Evolutionary conservation across 2,329 filamentous ascomycete genomes (phyloP), one percentile per base, ranked within the genome.

Genomic region (Aspergillus sojae): DNA sequence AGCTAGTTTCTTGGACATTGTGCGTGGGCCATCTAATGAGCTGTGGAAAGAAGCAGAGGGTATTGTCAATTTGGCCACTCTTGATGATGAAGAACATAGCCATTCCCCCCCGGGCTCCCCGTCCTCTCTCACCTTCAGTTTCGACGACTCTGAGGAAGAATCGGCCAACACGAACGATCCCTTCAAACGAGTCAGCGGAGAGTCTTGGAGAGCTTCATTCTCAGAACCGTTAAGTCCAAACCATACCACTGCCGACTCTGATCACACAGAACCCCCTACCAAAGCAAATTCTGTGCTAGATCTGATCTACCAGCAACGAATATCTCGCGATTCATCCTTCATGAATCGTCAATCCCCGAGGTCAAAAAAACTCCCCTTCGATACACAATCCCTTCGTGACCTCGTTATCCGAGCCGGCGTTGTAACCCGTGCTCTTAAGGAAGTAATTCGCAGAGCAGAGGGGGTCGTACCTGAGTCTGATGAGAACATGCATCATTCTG

Each of bases 41-140:
- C 79, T 87, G 36, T 90, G 87, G 87, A 84, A 85, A 70, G 87
- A 89, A 74, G 87, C 89, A 21, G 87, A 89, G 70, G 86, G 85
- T 14, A 90, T 90, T 77, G 88, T 90, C 62, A 87, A 89, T 67
- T 79, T 90, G 57, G 88, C 88, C 34, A 88, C 88, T 53, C 82
- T 89, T 66, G 86, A 89, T 68, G 85, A 86, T 54, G 86, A 88
- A 30, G 85, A 88, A 63, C 79, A 83, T 23, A 79, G 81, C 26
- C 71, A 79, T 39, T 78, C 81, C 10, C 82, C 83, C 39, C 81
- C 82, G 45, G 77, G 81, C 41, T 87, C 85, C 9, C 85, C 85
- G 7, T 80, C 81, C 2, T 88, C 86, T 1, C 84, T 86, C 3
- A 84, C 82, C 11, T 85, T 86, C 68, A 86, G 88, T 68, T 84